phyloP scores from a whole-genome alignment of 2,329 filamentous ascomycete genomes.

The Cordyceps militaris region DNA sequence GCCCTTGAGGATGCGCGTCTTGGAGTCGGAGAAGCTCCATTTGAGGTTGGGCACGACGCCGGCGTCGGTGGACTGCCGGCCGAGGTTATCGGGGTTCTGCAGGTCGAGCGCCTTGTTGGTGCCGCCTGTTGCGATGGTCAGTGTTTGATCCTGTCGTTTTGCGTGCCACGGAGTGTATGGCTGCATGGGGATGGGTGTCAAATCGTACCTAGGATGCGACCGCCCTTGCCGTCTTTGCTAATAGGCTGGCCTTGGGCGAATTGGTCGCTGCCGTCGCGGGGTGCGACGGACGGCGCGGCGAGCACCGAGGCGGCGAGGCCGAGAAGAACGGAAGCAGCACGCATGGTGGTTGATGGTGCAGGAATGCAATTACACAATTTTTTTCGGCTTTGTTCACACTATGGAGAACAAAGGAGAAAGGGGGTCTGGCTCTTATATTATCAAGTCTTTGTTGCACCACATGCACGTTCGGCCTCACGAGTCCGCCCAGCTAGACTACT shows the following conservation, averaged over 20 bases:
- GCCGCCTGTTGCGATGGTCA: constrained; percentile 40
- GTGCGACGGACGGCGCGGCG: constrained; percentile 17
- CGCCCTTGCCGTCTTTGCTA: constrained; percentile 51
- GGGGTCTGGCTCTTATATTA: background rate
- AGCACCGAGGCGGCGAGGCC: constrained; percentile 9
- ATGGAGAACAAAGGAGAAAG: background rate
- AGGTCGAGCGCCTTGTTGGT: constrained; percentile 56
- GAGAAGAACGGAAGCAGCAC: background rate
- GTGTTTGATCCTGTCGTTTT: background rate
- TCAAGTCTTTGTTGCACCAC: background rate
- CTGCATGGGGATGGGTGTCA: no score
- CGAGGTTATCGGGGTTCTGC: constrained; percentile 58
- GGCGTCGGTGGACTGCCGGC: constrained; percentile 53
- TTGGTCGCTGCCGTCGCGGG: constrained; percentile 21
- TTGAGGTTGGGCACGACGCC: constrained; percentile 61
- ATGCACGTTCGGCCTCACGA: no score
- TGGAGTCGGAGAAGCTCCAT: constrained; percentile 63
- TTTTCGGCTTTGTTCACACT: background rate
- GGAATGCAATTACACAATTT: background rate
- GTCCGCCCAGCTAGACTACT: background rate
- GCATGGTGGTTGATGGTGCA: background rate
- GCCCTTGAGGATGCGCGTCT: constrained; percentile 53
- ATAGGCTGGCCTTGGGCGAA: constrained; percentile 50
- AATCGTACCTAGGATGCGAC: constrained; percentile 46
- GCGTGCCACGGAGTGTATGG: no score